Evolutionary conservation across 2,329 filamentous ascomycete genomes (phyloP).

Genomic region (Lomentospora prolificans): DNA sequence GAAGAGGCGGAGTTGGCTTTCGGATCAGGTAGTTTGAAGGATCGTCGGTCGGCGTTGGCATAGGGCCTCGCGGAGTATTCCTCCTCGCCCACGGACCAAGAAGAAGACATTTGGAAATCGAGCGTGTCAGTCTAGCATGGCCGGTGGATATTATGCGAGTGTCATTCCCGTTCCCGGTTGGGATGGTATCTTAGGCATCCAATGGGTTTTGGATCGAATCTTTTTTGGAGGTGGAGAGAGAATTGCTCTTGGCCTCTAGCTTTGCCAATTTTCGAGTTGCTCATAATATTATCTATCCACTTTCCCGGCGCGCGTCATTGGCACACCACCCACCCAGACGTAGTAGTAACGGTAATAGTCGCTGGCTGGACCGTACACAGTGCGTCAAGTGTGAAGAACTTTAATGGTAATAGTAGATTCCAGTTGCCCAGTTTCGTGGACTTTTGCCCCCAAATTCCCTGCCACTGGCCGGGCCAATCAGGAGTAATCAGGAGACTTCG

Average conservation of each 20-base stretch:
- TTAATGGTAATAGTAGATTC: not conserved
- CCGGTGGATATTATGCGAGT: not conserved
- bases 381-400: not conserved
- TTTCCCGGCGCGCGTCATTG: not conserved
- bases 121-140: not conserved
- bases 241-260: not conserved
- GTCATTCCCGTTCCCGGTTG: constrained; percentile 1
- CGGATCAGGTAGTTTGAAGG: not conserved
- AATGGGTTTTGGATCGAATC: not conserved
- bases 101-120: constrained; percentile 5
- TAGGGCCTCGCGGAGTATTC: constrained; percentile 8
- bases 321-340: no score
- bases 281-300: not conserved
- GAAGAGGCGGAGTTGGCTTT: constrained; percentile 2
- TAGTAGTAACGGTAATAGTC: not conserved
- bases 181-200: not conserved
- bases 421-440: not conserved
- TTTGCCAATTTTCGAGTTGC: not conserved
- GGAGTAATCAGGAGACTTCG: no score
- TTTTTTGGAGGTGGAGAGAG: not conserved
- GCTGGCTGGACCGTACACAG: not conserved
- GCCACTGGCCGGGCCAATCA: no score
- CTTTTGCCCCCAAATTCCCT: not conserved
- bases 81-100: constrained; percentile 6
- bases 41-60: constrained; percentile 1